Percentiles rank a stretch among this genome's conserved stretches.
phyloP scores from a whole-genome alignment of 1,284 basidiomycete species.

The Entoloma clypeatum region DNA sequence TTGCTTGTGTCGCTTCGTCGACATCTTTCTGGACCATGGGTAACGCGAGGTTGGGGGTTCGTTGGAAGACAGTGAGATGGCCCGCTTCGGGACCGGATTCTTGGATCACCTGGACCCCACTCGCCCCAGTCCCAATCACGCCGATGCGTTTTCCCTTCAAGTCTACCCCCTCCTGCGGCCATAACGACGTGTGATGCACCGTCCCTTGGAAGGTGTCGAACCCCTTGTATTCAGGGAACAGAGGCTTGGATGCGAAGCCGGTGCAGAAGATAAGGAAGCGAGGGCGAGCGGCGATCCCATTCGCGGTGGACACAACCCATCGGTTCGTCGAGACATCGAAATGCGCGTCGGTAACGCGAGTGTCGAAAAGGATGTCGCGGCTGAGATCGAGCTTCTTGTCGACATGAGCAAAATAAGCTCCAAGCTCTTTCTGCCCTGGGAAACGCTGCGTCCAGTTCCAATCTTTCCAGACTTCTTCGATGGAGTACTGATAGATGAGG shows the following conservation, averaged over 20 bases:
- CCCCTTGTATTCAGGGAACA: slow-evolving; percentile 21
- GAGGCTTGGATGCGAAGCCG: slow-evolving; percentile 24
- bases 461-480: slow-evolving; percentile 24
- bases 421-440: slow-evolving; percentile 22
- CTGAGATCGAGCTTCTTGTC: slow-evolving; percentile 24
- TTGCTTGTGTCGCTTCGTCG: slow-evolving; percentile 10
- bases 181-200: slow-evolving; percentile 22
- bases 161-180: slow-evolving; percentile 22
- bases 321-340: slow-evolving; percentile 20
- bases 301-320: slow-evolving; percentile 22
- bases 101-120: slow-evolving; percentile 27
- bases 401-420: slow-evolving; percentile 22
- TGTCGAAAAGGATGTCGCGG: slow-evolving; percentile 23
- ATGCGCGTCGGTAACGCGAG: slow-evolving; percentile 21
- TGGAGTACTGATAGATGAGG: slow-evolving; percentile 23
- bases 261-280: slow-evolving; percentile 24
- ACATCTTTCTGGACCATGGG: slow-evolving; percentile 22
- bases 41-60: slow-evolving; percentile 24
- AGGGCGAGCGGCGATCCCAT: slow-evolving; percentile 16
- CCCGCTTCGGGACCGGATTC: slow-evolving; percentile 19
- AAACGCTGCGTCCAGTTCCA: slow-evolving; percentile 25
- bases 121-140: slow-evolving; percentile 26
- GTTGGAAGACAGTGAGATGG: slow-evolving; percentile 29
- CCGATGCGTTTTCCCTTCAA: slow-evolving; percentile 23
- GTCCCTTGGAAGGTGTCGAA: slow-evolving; percentile 24